Evolutionary conservation across 805 yeast species (phyloP).

Genomic region (Pichia nanzhaoensis): DNA sequence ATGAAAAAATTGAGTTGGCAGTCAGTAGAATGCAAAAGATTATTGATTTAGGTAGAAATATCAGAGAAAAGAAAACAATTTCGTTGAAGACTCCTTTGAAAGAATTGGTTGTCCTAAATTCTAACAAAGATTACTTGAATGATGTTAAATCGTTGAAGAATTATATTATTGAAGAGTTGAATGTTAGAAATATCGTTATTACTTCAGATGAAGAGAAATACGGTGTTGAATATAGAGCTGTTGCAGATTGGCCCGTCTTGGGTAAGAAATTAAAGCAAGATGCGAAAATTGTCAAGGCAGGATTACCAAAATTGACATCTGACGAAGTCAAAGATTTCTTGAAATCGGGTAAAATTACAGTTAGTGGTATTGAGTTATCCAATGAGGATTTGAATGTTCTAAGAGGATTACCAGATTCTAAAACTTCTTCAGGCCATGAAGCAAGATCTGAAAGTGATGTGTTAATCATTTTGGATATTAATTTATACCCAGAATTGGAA

Average conservation of each 20-base stretch:
- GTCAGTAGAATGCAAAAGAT: slow-evolving; percentile 95
- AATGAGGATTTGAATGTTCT: slow-evolving; percentile 85
- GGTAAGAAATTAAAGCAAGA: slow-evolving; percentile 97
- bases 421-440: slow-evolving; percentile 66
- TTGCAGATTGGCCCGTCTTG: slow-evolving; percentile 98
- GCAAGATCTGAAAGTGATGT: slow-evolving; percentile 86
- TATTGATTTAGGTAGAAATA: slow-evolving; percentile 91
- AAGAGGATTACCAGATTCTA: slow-evolving; percentile 75
- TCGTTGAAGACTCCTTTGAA: slow-evolving; percentile 94
- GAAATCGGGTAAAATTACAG: slow-evolving; percentile 64
- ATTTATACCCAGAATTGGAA: slow-evolving; percentile 78
- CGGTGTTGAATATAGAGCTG: slow-evolving; percentile 87
- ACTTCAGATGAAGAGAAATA: slow-evolving; percentile 88
- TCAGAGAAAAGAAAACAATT: slow-evolving; percentile 92
- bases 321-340: slow-evolving; percentile 75
- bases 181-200: slow-evolving; percentile 79
- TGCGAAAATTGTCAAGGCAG: slow-evolving; percentile 90
- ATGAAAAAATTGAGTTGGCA: slow-evolving; percentile 77
- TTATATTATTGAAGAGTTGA: slow-evolving; percentile 86
- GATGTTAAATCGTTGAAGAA: slow-evolving; percentile 73
- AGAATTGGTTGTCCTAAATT: slow-evolving; percentile 77
- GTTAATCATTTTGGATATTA: slow-evolving; percentile 81
- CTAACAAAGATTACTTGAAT: slow-evolving; percentile 62
- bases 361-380: slow-evolving; percentile 83
- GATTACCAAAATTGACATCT: slow-evolving; percentile 75